Evolutionary conservation across 1,284 basidiomycete genomes (phyloP).

Genomic region (Ustilago vetiveriae): DNA sequence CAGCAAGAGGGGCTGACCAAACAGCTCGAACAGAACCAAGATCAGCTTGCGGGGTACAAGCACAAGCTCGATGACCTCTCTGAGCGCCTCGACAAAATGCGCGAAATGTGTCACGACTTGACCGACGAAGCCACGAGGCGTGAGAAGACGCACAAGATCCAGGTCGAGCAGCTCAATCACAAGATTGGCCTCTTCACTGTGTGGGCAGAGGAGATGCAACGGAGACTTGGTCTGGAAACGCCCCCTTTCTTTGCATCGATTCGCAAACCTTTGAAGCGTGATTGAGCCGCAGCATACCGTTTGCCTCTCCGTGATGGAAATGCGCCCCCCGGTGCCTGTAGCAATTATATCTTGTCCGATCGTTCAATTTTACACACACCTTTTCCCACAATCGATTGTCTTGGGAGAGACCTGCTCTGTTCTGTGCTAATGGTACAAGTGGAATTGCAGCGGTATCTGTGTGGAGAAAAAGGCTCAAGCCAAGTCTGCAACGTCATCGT

Average conservation of each 20-base stretch:
- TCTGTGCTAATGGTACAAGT: neutral
- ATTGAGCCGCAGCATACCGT: neutral
- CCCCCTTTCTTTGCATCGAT: conserved; percentile 41
- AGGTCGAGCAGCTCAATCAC: conserved; percentile 39
- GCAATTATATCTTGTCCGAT: neutral
- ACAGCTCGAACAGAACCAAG: conserved; percentile 17
- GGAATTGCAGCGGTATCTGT: neutral
- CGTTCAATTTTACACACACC: conserved; percentile 2
- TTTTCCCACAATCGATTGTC: neutral
- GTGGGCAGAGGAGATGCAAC: conserved; percentile 45
- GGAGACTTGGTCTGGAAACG: conserved; percentile 30
- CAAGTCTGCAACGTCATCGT: conserved; percentile 5
- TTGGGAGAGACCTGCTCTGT: neutral
- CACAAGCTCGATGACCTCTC: conserved; percentile 16
- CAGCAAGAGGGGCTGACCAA: conserved; percentile 3
- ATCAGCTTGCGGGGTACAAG: conserved; percentile 16
- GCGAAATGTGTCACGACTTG: conserved; percentile 35
- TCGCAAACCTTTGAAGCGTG: conserved; percentile 35
- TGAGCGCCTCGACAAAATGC: conserved; percentile 28
- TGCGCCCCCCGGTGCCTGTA: neutral
- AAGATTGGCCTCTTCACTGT: conserved; percentile 39
- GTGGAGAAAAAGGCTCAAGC: conserved; percentile 3
- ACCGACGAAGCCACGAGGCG: conserved; percentile 36
- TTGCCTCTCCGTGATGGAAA: neutral
- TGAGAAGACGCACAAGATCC: conserved; percentile 32